Conservation (phyloP, 345 rosid species). For the Euphorbia tirucalli region DNA sequence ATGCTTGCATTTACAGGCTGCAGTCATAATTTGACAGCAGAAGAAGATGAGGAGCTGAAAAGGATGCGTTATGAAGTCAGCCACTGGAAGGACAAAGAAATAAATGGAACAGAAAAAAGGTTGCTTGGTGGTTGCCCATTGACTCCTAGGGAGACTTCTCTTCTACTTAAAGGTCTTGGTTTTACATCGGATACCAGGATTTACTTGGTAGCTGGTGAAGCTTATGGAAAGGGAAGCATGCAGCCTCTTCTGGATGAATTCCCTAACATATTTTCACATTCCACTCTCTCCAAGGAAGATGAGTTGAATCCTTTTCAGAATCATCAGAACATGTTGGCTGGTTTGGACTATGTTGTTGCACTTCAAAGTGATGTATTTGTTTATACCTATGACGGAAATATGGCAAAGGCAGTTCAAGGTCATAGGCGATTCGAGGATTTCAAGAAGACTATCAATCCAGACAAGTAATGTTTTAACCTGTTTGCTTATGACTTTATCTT, state of each 20-base stretch:
- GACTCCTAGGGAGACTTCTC: slow-evolving; percentile 92
- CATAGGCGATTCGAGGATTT: slow-evolving; percentile 84
- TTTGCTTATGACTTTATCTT: neutral
- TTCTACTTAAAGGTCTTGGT: slow-evolving; percentile 75
- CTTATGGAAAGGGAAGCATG: slow-evolving; percentile 87
- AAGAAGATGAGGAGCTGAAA: slow-evolving; percentile 76
- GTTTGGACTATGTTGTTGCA: slow-evolving; percentile 85
- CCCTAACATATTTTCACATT: slow-evolving; percentile 80
- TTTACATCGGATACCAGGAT: slow-evolving; percentile 75
- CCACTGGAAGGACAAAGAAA: slow-evolving; percentile 95
- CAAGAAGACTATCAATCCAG: slow-evolving; percentile 84
- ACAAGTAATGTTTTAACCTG: slow-evolving; percentile 48
- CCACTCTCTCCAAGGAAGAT: slow-evolving; percentile 65
- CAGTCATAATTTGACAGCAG: slow-evolving; percentile 74
- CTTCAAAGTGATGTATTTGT: slow-evolving; percentile 83
- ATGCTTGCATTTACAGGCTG: slow-evolving; percentile 99
- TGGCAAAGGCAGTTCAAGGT: slow-evolving; percentile 99
- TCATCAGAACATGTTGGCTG: slow-evolving; percentile 95
- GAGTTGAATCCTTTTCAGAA: slow-evolving; percentile 70
- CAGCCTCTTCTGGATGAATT: slow-evolving; percentile 59
- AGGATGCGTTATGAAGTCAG: slow-evolving; percentile 77
- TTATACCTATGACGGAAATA: slow-evolving; percentile 89
- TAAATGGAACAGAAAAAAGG: slow-evolving; percentile 86
- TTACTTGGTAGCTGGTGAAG: slow-evolving; percentile 95
- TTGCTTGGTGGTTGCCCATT: slow-evolving; percentile 88